Percentiles rank a stretch among this genome's conserved stretches.
Conservation (phyloP, 441 rosid genomes). For the Brassica balearica region DNA sequence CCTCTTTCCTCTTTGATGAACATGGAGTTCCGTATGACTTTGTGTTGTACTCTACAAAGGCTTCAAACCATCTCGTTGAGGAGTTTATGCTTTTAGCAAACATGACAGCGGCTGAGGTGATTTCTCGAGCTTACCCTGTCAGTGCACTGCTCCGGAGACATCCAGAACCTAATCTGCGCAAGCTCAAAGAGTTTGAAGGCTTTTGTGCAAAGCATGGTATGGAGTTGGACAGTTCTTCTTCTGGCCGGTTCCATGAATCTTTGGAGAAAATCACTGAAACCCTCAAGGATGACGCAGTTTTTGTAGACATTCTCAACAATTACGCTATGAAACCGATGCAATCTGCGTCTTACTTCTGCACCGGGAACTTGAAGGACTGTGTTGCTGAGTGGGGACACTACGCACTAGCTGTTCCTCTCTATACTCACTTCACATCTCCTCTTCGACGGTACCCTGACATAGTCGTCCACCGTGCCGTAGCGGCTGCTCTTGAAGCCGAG, state of each 20-base stretch:
- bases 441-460: slow-evolving; percentile 91
- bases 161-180: slow-evolving; percentile 84
- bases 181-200: slow-evolving; percentile 85
- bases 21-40: slow-evolving; percentile 78
- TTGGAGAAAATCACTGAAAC: slow-evolving; percentile 62
- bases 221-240: slow-evolving; percentile 75
- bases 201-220: slow-evolving; percentile 83
- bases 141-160: slow-evolving; percentile 83
- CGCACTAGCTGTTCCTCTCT: slow-evolving; percentile 82
- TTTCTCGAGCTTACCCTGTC: slow-evolving; percentile 83
- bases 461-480: slow-evolving; percentile 81
- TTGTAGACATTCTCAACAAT: slow-evolving; percentile 65
- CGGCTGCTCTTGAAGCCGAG: slow-evolving; percentile 91
- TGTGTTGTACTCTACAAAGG: slow-evolving; percentile 50
- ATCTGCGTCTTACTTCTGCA: slow-evolving; percentile 84
- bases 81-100: slow-evolving; percentile 98
- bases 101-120: slow-evolving; percentile 89
- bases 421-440: slow-evolving; percentile 96
- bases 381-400: slow-evolving; percentile 84
- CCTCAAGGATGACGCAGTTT: slow-evolving; percentile 75
- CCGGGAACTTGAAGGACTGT: slow-evolving; percentile 62
- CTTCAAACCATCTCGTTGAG: slow-evolving; percentile 80
- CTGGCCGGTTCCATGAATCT: slow-evolving; percentile 68
- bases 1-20: slow-evolving; percentile 66
- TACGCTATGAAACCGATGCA: slow-evolving; percentile 90